A percentile compares a stretch with the other conserved stretches of the same genome.
Evolutionary conservation across 805 yeast genomes (phyloP).

Genomic region (Wickerhamiella kazuoi): DNA sequence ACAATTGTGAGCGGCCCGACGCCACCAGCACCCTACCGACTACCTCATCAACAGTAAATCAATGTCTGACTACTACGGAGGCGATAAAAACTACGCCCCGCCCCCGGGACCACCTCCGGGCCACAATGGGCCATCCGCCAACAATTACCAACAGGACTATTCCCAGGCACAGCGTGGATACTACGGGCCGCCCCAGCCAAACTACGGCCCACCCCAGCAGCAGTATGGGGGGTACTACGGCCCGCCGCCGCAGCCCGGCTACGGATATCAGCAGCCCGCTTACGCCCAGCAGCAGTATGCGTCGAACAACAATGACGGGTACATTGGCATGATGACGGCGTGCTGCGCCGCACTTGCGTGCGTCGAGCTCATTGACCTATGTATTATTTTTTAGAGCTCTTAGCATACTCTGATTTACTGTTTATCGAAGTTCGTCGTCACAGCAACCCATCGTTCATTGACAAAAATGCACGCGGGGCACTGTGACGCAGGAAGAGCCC

Average conservation of each 20-base stretch:
- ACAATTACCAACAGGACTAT: not conserved
- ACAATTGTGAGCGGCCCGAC: not conserved
- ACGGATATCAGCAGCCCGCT: not conserved
- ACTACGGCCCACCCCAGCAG: slow-evolving; percentile 1
- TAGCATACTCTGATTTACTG: not conserved
- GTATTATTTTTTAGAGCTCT: not conserved
- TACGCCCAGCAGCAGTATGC: not conserved
- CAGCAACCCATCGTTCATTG: too few relatives aligned
- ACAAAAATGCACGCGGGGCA: too few relatives aligned
- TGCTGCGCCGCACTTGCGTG: not conserved
- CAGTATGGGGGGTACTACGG: not conserved
- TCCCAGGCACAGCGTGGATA: not conserved
- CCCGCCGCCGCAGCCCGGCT: not conserved
- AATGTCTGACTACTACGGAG: not conserved
- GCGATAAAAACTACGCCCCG: not conserved
- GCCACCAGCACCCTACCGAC: not conserved
- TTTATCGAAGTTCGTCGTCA: too few relatives aligned
- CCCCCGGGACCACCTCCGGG: not conserved
- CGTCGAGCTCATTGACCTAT: not conserved
- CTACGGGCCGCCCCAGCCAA: not conserved
- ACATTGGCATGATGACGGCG: not conserved
- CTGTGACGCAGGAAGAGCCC: too few relatives aligned
- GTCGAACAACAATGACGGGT: not conserved
- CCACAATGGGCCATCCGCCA: too few relatives aligned
- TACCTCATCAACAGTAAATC: not conserved